Base-by-base conservation (phyloP, 148 eudicot genomes). In the Salicornia ramosissima region DNA sequence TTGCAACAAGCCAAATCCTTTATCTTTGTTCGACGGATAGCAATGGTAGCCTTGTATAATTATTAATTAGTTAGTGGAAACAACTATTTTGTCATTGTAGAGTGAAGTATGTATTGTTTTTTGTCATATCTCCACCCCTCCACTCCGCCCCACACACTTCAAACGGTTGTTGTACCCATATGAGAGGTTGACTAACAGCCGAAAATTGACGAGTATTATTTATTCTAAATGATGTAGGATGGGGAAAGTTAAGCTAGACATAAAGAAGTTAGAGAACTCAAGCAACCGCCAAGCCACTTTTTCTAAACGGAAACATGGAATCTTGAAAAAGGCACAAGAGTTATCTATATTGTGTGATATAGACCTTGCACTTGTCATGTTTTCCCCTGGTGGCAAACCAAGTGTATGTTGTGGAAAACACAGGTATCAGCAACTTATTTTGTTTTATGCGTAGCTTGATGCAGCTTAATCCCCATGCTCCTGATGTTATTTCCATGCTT, bases 241-340 rank as follows among this genome's bases (percentile, higher is more conserved):
- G 80, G 83, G 83, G 50, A 80, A 72, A 71, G 77, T 76, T 68
- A 80, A 80, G 80, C 72, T 80, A 49, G 80, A 80, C 75, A 80
- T 80, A 45, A 80, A 76, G 74, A 72, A 53, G 54, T 39, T 80
- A 72, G 79, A 76, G 50, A 76, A 72, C 29, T 47, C 77, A 19
- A 80, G 79, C 73, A 65, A 71, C 21, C 80, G 80, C 50, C 83
- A 80, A 57, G 73, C 77, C 53, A 80, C 83, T 51, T 80, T 72
- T 64, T 72, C 83, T 2, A 80, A 80, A 60, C 74, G 83, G 58
- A 80, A 72, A 73, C 70, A 80, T 61, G 83, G 83, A 12, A 80
- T 80, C 49, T 51, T 80, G 63, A 80, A 80, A 33, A 80, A 80
- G 71, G 83, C 83, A 6, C 71, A 80, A 40, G 83, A 80, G 68